Percentiles rank a stretch among this genome's conserved stretches.
These are phyloP conservation scores for Jackrogersella multiformis DNA, from an alignment of 495 filamentous ascomycete species.

Conservation along the genomic window DNA sequence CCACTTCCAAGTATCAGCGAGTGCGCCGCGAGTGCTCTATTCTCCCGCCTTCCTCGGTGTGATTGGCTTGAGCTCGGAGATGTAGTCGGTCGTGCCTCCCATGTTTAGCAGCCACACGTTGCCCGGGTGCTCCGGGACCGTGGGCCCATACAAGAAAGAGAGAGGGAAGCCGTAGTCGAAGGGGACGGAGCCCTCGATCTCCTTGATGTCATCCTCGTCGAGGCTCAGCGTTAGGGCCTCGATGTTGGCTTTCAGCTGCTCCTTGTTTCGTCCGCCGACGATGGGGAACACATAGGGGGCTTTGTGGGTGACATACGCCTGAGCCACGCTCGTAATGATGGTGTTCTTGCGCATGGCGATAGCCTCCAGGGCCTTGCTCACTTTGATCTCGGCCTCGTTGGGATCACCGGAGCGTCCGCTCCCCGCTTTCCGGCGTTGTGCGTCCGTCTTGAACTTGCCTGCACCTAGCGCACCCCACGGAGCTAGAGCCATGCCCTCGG, in stretches of 20 bases:
- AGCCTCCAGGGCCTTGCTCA: conserved; percentile 65
- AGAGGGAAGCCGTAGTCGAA: conserved; percentile 73
- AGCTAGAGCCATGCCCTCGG: conserved; percentile 74
- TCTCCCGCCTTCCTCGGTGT: conserved; percentile 42
- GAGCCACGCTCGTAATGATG: conserved; percentile 66
- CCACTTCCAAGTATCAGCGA: conserved; percentile 32
- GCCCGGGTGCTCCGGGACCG: conserved; percentile 50
- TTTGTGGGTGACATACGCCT: conserved; percentile 80
- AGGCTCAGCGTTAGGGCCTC: conserved; percentile 68
- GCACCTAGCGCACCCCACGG: conserved; percentile 72
- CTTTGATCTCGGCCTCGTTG: conserved; percentile 55
- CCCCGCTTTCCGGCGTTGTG: conserved; percentile 46
- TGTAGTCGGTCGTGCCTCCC: conserved; percentile 60
- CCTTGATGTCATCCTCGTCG: conserved; percentile 66
- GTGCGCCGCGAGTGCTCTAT: conserved; percentile 40
- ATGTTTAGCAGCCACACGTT: conserved; percentile 54
- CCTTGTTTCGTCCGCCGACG: conserved; percentile 67
- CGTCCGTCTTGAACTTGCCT: conserved; percentile 69
- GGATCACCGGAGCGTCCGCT: conserved; percentile 39
- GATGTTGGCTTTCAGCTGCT: conserved; percentile 73
- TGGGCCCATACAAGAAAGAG: conserved; percentile 59
- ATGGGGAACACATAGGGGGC: conserved; percentile 81
- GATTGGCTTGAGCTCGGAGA: conserved; percentile 47
- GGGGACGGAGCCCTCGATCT: conserved; percentile 68
- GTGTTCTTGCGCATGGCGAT: conserved; percentile 64